A percentile compares a stretch with the other conserved stretches of the same genome.
Evolutionary conservation across 2,329 filamentous ascomycete genomes (phyloP).

Genomic region (Diaporthe caulivora): DNA sequence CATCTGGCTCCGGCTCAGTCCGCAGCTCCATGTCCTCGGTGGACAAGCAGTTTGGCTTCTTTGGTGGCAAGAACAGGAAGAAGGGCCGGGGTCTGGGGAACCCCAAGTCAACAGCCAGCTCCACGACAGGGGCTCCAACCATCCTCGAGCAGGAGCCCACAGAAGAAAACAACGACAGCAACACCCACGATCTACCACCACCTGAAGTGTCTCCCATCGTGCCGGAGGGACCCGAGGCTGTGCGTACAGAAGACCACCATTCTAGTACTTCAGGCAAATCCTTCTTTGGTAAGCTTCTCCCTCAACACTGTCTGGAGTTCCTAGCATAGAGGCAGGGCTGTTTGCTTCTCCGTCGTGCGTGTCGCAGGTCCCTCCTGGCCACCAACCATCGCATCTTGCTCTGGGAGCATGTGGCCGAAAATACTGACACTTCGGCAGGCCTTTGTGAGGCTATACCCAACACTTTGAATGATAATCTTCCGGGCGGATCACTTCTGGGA

Average conservation of each 20-base stretch:
- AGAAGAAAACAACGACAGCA: not conserved
- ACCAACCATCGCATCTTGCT: not conserved
- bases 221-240: not conserved
- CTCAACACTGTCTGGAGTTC: not conserved
- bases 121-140: slow-evolving; percentile 35
- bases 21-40: slow-evolving; percentile 58
- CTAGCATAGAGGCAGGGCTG: not conserved
- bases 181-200: not conserved
- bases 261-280: not conserved
- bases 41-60: slow-evolving; percentile 57
- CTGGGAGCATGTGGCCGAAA: too few species aligned
- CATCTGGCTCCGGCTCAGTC: slow-evolving; percentile 53
- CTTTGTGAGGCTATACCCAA: slow-evolving; percentile 58
- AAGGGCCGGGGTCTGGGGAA: slow-evolving; percentile 45
- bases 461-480: slow-evolving; percentile 54
- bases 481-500: slow-evolving; percentile 37
- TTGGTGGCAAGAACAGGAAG: slow-evolving; percentile 56
- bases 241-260: not conserved
- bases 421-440: slow-evolving; percentile 27
- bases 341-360: not conserved
- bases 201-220: not conserved
- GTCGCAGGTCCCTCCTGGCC: not conserved
- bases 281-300: slow-evolving; percentile 24
- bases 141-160: slow-evolving; percentile 28
- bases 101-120: slow-evolving; percentile 40